phyloP scores from a whole-genome alignment of 371 early-diverging fungal genomes.

The Mortierella sp. region DNA sequence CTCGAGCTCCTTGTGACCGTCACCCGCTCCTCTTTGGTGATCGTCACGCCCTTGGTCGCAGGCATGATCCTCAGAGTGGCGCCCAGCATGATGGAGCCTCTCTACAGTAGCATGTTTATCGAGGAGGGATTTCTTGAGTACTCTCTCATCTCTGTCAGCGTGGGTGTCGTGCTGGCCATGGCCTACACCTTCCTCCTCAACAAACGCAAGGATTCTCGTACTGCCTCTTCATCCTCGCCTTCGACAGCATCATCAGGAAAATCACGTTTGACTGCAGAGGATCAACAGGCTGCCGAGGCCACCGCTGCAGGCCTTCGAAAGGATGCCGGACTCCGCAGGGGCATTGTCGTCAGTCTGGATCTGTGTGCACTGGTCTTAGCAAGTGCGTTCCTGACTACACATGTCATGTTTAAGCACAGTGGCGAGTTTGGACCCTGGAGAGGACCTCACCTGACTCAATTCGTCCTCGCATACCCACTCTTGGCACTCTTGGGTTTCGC shows the following conservation, averaged over 20 bases:
- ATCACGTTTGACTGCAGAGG: neutral
- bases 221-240: conserved; percentile 18
- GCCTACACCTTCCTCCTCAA: conserved; percentile 25
- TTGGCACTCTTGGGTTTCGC: conserved; percentile 60
- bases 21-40: conserved; percentile 53
- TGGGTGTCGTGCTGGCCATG: conserved; percentile 56
- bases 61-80: conserved; percentile 59
- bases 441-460: conserved; percentile 70
- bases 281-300: conserved; percentile 5
- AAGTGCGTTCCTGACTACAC: conserved; percentile 58
- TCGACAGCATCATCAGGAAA: neutral
- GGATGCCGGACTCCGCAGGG: conserved; percentile 34
- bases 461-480: conserved; percentile 65
- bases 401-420: conserved; percentile 61
- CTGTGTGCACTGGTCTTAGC: conserved; percentile 61
- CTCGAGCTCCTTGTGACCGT: conserved; percentile 55
- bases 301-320: conserved; percentile 32
- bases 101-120: conserved; percentile 70
- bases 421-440: conserved; percentile 63
- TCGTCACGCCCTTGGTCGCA: conserved; percentile 58
- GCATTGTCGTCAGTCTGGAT: conserved; percentile 41
- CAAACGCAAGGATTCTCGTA: neutral
- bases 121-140: conserved; percentile 53
- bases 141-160: conserved; percentile 32
- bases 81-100: conserved; percentile 69